Evolutionary conservation across 257 asterid species (phyloP).

Genomic region (Lavandula angustifolia): DNA sequence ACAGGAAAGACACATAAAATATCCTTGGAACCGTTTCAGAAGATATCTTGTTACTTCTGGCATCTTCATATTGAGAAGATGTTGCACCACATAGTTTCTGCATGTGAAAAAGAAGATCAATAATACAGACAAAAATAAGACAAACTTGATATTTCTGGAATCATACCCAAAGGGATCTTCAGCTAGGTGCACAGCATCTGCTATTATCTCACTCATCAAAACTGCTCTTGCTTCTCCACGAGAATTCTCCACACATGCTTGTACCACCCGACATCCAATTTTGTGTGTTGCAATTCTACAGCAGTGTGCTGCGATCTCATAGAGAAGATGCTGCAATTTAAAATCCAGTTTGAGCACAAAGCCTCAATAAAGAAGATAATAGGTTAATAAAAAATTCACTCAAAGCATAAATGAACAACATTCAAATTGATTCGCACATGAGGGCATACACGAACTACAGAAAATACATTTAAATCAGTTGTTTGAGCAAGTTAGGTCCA

Average conservation of each 20-base stretch:
- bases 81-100: conserved; percentile 88
- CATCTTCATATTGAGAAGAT: conserved; percentile 51
- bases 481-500: background rate
- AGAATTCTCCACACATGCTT: conserved; percentile 55
- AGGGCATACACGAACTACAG: background rate
- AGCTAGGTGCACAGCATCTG: conserved; percentile 52
- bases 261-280: conserved; percentile 79
- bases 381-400: conserved; percentile 10
- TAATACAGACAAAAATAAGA: conserved; percentile 5
- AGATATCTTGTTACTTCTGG: conserved; percentile 45
- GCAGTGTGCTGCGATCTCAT: conserved; percentile 50
- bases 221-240: conserved; percentile 50
- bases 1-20: conserved; percentile 52
- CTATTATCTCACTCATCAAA: conserved; percentile 49
- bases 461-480: background rate
- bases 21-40: conserved; percentile 47
- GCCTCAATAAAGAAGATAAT: too few relatives aligned
- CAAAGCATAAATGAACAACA: background rate
- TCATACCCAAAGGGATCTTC: conserved; percentile 77
- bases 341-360: conserved; percentile 29
- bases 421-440: conserved; percentile 16
- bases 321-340: conserved; percentile 52
- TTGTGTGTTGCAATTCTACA: conserved; percentile 58
- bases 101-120: conserved; percentile 12
- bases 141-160: conserved; percentile 12